Evolutionary conservation across 164 flowering plant genomes (phyloP), one percentile per base, ranked within the genome.

Genomic region (Sextonia rubra): DNA sequence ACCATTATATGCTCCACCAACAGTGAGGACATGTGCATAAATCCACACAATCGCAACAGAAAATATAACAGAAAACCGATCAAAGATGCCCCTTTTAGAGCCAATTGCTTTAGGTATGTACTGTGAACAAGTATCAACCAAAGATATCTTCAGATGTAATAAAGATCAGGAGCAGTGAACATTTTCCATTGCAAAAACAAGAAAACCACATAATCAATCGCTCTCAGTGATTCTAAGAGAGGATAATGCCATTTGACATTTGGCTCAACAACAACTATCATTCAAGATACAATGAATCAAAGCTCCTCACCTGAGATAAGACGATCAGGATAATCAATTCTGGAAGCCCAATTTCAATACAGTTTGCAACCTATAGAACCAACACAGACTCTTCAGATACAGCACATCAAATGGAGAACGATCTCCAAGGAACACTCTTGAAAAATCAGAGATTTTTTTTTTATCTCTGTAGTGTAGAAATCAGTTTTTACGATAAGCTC

Each of bases 1-100:
- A 73, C 88, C 61, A 71, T 88, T 94, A 71, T 94, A 92, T 4
- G 97, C 94, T 29, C 98, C 98, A 18, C 92, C 92, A 22, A 94
- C 92, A n/a, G 98, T 94, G 44, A 94, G 92, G n/a, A 94, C 80
- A 80, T 91, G 90, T 22, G 97, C 97, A 79, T 94, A 94, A 47
- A 94, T 66, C 98, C 98, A 94, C 18, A 92, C 97, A 69, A 94
- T 87, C 2, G 68, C 83, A 80, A 92, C 88, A 1, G 92, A 80
- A 79, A 94, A 92, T 79, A 94, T 71, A 12, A 94, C 98, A 63
- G 97, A 90, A 84, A 94, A 94, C 22, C 97, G 89, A 74, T 90
- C 92, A 71, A 87, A 88, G 5, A 92, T 79, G 56, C 75, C 84
- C 74, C 77, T 85, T 5, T 83, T 79, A 3, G 86, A 79, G n/a